These are phyloP conservation scores for Globisporangium perplexum DNA, from an alignment of 352 stramenopile genomes.

Conservation along the genomic window DNA sequence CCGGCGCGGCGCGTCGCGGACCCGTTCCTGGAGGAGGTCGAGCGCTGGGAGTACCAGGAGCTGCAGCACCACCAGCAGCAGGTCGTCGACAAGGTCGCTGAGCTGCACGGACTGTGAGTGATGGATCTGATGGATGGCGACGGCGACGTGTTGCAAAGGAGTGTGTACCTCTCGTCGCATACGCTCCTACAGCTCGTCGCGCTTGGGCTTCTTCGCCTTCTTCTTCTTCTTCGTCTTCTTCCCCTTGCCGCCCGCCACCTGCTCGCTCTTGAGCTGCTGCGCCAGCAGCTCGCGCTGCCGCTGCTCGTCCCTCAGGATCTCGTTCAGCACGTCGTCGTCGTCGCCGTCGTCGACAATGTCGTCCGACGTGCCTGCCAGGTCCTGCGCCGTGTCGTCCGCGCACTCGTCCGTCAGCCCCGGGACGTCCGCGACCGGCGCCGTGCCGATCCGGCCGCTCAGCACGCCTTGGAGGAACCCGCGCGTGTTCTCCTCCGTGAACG, in stretches of 20 bases:
- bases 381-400: constrained; percentile 33
- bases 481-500: constrained; percentile 60
- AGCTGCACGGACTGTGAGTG: too few relatives aligned
- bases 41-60: constrained; percentile 73
- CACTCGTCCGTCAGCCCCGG: constrained; percentile 43
- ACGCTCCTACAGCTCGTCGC: constrained; percentile 44
- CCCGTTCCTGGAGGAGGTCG: constrained; percentile 51
- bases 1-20: constrained; percentile 41
- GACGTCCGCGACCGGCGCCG: constrained; percentile 35
- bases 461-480: constrained; percentile 54
- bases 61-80: constrained; percentile 63
- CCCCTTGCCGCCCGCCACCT: constrained; percentile 21
- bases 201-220: constrained; percentile 43
- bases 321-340: constrained; percentile 56
- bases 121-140: too few relatives aligned
- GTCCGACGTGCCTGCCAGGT: constrained; percentile 1
- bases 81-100: too few relatives aligned
- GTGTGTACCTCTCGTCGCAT: too few relatives aligned
- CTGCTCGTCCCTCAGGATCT: constrained; percentile 70
- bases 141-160: too few relatives aligned
- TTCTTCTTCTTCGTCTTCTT: constrained; percentile 13
- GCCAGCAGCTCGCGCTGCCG: constrained; percentile 47
- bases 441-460: constrained; percentile 59
- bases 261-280: constrained; percentile 33
- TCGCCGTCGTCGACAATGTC: constrained; percentile 39